phyloP scores from a whole-genome alignment of 257 asterid species.

The Solanum etuberosum region DNA sequence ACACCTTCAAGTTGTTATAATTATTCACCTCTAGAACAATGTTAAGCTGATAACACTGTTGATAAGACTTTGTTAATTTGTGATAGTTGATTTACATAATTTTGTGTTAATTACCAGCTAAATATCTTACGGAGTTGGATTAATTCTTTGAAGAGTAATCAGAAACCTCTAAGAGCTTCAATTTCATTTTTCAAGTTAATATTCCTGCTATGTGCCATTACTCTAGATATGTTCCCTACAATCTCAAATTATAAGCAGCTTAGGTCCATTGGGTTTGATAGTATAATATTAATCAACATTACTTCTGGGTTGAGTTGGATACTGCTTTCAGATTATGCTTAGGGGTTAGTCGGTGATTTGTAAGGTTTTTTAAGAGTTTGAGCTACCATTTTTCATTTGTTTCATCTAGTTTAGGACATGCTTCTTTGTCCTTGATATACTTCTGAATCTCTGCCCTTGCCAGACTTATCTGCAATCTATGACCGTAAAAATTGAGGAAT shows the following conservation, averaged over 20 bases:
- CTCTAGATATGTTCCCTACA: not conserved
- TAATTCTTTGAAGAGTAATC: not conserved
- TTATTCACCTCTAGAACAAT: not conserved
- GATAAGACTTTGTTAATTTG: not conserved
- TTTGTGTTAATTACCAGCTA: not conserved
- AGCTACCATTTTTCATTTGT: not conserved
- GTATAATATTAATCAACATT: not conserved
- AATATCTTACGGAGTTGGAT: not conserved
- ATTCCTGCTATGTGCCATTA: not conserved
- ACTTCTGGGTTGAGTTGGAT: not conserved
- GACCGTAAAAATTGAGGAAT: conserved; percentile 94
- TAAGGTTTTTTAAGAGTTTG: not conserved
- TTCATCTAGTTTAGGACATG: not conserved
- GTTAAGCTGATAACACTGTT: not conserved
- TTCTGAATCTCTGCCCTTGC: not conserved
- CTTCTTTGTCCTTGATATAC: not conserved
- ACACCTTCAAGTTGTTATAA: not conserved
- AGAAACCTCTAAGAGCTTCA: not conserved
- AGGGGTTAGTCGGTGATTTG: not conserved
- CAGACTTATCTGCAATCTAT: conserved; percentile 87
- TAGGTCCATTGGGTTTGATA: not conserved
- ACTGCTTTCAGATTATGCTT: not conserved
- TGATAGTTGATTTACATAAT: not conserved
- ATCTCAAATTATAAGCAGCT: not conserved
- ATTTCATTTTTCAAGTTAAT: not conserved